Evolutionary conservation across 805 yeast species (phyloP).

Genomic region (Torulaspora quercuum): DNA sequence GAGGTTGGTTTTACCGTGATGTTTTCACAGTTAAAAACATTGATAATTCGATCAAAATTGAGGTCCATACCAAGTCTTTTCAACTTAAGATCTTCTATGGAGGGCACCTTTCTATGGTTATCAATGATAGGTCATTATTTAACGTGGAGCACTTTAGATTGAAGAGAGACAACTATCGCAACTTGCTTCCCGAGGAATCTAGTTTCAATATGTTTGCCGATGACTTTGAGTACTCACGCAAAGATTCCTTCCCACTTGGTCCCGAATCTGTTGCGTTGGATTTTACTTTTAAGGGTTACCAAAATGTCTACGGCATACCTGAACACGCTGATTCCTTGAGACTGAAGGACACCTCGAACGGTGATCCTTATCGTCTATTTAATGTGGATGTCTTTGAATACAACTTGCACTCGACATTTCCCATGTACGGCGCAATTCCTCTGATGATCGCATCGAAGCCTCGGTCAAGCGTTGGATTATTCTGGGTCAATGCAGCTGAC

Average conservation of each 20-base stretch:
- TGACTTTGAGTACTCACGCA: constrained; percentile 59
- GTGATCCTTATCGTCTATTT: constrained; percentile 79
- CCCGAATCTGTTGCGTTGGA: constrained; percentile 90
- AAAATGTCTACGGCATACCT: constrained; percentile 86
- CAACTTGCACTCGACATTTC: constrained; percentile 71
- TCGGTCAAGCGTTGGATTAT: constrained; percentile 63
- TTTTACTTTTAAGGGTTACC: constrained; percentile 56
- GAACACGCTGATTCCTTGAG: constrained; percentile 86
- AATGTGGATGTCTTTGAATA: constrained; percentile 96
- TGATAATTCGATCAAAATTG: constrained; percentile 8
- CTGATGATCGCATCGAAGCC: constrained; percentile 68
- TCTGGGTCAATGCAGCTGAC: constrained; percentile 93
- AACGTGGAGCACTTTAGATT: constrained; percentile 81
- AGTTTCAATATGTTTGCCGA: constrained; percentile 68
- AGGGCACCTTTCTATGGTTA: constrained; percentile 46
- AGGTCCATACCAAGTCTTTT: constrained; percentile 11
- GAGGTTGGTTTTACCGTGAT: constrained; percentile 9
- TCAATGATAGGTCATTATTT: constrained; percentile 68
- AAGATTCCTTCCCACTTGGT: constrained; percentile 69
- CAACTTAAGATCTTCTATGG: constrained; percentile 46
- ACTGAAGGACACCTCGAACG: constrained; percentile 59
- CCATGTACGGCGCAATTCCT: constrained; percentile 96
- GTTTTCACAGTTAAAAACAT: constrained; percentile 9
- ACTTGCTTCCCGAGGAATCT: constrained; percentile 56
- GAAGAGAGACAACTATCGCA: constrained; percentile 39